Percentiles rank a stretch among this genome's conserved stretches.
These are phyloP conservation scores for Nakazawaea anatomiae DNA, from an alignment of 805 yeast genomes.

Conservation along the genomic window DNA sequence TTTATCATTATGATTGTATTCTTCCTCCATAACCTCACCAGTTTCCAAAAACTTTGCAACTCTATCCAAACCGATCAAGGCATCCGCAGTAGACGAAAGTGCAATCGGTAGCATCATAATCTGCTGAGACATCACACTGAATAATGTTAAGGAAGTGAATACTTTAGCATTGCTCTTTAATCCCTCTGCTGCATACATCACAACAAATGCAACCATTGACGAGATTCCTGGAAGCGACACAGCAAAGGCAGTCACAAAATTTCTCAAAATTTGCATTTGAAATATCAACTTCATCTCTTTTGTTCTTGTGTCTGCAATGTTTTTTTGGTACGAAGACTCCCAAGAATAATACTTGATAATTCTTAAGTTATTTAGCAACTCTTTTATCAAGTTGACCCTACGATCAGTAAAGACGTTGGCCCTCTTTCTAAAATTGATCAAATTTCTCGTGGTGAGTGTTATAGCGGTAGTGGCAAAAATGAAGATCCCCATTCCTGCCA, in stretches of 20 bases:
- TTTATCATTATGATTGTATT: slow-evolving; percentile 17
- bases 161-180: slow-evolving; percentile 50
- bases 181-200: slow-evolving; percentile 27
- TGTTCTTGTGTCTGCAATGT: slow-evolving; percentile 48
- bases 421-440: slow-evolving; percentile 48
- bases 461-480: slow-evolving; percentile 41
- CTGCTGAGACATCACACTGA: slow-evolving; percentile 54
- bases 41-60: slow-evolving; percentile 44
- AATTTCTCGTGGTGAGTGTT: slow-evolving; percentile 37
- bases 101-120: slow-evolving; percentile 68
- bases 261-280: slow-evolving; percentile 59
- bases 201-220: slow-evolving; percentile 54
- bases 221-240: slow-evolving; percentile 58
- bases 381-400: slow-evolving; percentile 74
- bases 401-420: slow-evolving; percentile 65
- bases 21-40: slow-evolving; percentile 31
- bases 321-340: slow-evolving; percentile 71
- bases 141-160: slow-evolving; percentile 65
- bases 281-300: slow-evolving; percentile 58
- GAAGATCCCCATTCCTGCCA: slow-evolving; percentile 64
- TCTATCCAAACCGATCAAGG: slow-evolving; percentile 53
- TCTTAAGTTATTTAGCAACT: slow-evolving; percentile 71
- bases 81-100: slow-evolving; percentile 60
- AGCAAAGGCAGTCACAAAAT: slow-evolving; percentile 50
- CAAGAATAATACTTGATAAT: slow-evolving; percentile 84